Percentiles rank a stretch among this genome's conserved stretches.
phyloP scores from a whole-genome alignment of 352 stramenopile genomes.

The Phytophthora brassicae region DNA sequence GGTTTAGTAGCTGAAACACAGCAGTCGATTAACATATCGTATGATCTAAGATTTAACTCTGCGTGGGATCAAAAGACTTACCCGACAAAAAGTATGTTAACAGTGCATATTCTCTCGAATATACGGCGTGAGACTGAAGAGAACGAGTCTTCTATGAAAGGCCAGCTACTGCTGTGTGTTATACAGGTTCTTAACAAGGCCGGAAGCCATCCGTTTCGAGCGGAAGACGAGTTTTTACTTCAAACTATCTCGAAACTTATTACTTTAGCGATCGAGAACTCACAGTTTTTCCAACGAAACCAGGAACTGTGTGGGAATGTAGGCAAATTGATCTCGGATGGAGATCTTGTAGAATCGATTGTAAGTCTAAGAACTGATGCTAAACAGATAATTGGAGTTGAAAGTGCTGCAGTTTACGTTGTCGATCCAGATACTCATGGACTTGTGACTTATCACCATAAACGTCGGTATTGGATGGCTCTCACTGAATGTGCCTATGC shows the following conservation, averaged over 20 bases:
- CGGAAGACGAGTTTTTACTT: constrained; percentile 80
- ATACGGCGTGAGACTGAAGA: no score
- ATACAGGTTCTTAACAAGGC: constrained; percentile 86
- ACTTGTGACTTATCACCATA: constrained; percentile 75
- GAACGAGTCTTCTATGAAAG: no score
- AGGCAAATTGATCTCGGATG: constrained; percentile 61
- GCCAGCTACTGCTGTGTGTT: constrained; percentile 60
- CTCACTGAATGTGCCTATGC: constrained; percentile 55
- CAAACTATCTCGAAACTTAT: constrained; percentile 79
- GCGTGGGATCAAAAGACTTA: constrained; percentile 85
- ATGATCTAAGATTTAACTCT: constrained; percentile 76
- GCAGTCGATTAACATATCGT: constrained; percentile 64
- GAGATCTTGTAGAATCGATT: constrained; percentile 61
- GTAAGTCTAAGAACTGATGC: constrained; percentile 51
- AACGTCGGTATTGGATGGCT: constrained; percentile 59
- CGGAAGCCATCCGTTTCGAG: constrained; percentile 64
- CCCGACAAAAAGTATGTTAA: constrained; percentile 79
- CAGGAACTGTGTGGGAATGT: constrained; percentile 68
- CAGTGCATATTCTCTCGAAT: constrained; percentile 70
- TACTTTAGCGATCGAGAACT: constrained; percentile 79
- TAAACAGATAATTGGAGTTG: constrained; percentile 74
- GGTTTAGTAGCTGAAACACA: constrained; percentile 68
- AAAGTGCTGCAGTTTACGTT: constrained; percentile 68
- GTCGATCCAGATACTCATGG: constrained; percentile 44
- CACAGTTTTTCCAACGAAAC: constrained; percentile 79